These are phyloP conservation scores for Cronartium quercuum DNA, from an alignment of 1,284 basidiomycete genomes.

Conservation along the genomic window DNA sequence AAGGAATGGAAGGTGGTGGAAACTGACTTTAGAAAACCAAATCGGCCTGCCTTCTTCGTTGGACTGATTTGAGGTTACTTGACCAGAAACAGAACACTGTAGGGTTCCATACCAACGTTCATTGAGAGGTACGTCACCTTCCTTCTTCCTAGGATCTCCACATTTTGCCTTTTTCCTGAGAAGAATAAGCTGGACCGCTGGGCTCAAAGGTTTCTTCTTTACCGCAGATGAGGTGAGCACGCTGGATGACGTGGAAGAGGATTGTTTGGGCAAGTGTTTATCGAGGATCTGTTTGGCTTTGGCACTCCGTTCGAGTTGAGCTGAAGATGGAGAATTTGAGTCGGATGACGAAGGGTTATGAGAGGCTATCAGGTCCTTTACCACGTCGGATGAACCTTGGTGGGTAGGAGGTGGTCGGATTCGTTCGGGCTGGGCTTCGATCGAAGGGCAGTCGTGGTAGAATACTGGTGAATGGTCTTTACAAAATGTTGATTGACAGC, in stretches of 20 bases:
- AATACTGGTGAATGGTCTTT: conserved; percentile 13
- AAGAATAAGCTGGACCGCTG: conserved; percentile 28
- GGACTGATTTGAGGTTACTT: background rate
- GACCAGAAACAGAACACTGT: background rate
- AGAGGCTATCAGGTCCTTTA: conserved; percentile 5
- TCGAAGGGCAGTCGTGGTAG: conserved; percentile 16
- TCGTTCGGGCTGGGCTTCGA: background rate
- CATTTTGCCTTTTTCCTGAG: conserved; percentile 16
- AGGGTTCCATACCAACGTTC: conserved; percentile 33
- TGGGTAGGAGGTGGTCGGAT: background rate
- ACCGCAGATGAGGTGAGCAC: background rate
- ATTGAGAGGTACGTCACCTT: conserved; percentile 21
- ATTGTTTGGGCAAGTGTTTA: conserved; percentile 12
- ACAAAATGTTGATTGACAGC: conserved; percentile 25
- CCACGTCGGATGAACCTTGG: background rate
- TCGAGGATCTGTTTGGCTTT: conserved; percentile 27
- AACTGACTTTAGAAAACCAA: conserved; percentile 32
- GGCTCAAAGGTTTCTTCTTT: conserved; percentile 3
- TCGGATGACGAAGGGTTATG: background rate
- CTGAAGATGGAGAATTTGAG: background rate
- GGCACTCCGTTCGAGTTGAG: conserved; percentile 5
- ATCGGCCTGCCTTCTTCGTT: background rate
- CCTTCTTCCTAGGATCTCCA: conserved; percentile 34
- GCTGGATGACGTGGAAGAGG: conserved; percentile 1
- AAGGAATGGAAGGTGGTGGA: background rate